These are phyloP conservation scores for Mortierella polycephala DNA, from an alignment of 371 early-diverging fungal genomes.

Conservation along the genomic window DNA sequence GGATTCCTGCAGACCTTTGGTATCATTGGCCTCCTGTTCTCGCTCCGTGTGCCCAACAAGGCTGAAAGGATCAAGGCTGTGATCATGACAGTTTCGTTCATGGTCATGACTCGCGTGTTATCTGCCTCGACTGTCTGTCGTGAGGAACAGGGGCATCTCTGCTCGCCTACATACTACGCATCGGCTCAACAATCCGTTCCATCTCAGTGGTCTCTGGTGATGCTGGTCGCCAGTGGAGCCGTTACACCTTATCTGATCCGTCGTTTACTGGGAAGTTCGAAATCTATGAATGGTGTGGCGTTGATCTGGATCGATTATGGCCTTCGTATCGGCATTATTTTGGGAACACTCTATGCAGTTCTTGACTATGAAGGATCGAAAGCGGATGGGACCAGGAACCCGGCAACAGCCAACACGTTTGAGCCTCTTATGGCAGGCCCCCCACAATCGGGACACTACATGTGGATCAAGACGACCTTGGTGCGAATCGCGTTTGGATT, in stretches of 20 bases:
- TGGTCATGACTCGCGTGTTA: constrained; percentile 68
- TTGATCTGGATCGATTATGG: constrained; percentile 55
- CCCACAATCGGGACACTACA: constrained; percentile 26
- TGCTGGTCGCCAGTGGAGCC: constrained; percentile 42
- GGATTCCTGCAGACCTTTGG: constrained; percentile 74
- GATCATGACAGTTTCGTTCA: constrained; percentile 57
- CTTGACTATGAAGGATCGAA: constrained; percentile 66
- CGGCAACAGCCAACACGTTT: constrained; percentile 27
- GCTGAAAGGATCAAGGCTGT: constrained; percentile 50
- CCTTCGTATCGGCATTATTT: constrained; percentile 61
- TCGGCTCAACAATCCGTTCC: constrained; percentile 48
- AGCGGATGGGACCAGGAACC: constrained; percentile 14
- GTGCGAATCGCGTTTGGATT: constrained; percentile 62
- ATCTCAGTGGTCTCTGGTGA: constrained; percentile 45
- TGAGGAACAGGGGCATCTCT: constrained; percentile 85
- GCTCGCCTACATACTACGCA: constrained; percentile 77
- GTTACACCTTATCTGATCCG: constrained; percentile 56
- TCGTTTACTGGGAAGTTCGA: constrained; percentile 23
- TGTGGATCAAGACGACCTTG: constrained; percentile 56
- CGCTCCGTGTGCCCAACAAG: constrained; percentile 42
- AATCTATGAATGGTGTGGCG: constrained; percentile 52
- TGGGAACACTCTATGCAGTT: constrained; percentile 70
- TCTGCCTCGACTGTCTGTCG: constrained; percentile 84
- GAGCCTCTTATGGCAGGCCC: constrained; percentile 34
- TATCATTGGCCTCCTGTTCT: constrained; percentile 56